phyloP scores from a whole-genome alignment of 2,329 filamentous ascomycete species.

The Colletotrichum siamense region DNA sequence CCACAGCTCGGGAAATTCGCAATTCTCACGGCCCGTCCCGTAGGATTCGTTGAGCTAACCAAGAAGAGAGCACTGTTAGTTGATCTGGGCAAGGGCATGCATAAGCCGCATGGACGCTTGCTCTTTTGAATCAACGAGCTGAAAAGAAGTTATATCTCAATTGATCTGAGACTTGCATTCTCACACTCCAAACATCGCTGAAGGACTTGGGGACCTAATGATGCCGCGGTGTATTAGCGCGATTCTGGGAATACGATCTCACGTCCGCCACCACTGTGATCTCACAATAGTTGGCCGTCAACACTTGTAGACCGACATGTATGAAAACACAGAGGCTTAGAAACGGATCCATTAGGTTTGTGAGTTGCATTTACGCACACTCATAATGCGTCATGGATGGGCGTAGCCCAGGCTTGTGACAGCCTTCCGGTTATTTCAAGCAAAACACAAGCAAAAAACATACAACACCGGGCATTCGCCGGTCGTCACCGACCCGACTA shows the following conservation, averaged over 20 bases:
- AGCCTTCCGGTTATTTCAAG: background rate
- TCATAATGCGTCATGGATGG: background rate
- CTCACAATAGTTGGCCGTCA: background rate
- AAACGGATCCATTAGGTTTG: no score
- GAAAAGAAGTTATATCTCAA: background rate
- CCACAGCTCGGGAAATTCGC: background rate
- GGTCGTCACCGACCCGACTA: background rate
- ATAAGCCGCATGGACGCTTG: background rate
- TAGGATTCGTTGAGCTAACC: background rate
- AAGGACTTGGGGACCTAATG: background rate
- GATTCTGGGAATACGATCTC: background rate
- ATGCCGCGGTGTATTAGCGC: background rate
- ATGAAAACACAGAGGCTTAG: background rate
- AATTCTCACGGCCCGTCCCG: background rate
- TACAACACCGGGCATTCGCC: background rate
- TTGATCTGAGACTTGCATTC: background rate
- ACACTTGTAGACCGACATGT: background rate
- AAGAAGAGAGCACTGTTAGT: background rate
- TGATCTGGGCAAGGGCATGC: background rate
- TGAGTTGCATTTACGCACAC: background rate
- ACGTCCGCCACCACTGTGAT: background rate
- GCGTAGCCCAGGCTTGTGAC: accelerated
- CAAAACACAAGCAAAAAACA: background rate
- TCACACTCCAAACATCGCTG: background rate
- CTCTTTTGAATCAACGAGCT: background rate